Evolutionary conservation across 1,139 yeast genomes (phyloP).

Genomic region (Diutina sp.): DNA sequence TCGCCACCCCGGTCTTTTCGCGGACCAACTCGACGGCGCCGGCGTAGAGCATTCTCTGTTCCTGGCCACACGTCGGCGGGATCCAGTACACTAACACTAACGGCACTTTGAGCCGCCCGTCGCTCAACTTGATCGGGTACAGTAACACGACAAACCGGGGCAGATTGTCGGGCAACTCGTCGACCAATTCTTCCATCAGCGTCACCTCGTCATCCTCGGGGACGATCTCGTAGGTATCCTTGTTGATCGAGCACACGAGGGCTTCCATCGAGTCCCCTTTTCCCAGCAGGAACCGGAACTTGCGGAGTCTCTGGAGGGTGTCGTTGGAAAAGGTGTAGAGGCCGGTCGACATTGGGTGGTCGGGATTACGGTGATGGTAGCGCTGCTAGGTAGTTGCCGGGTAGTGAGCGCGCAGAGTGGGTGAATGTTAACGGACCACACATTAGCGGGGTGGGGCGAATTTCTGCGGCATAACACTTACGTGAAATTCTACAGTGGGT

Average conservation of each 20-base stretch:
- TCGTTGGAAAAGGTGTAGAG: constrained; percentile 56
- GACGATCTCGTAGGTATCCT: constrained; percentile 41
- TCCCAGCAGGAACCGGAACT: constrained; percentile 62
- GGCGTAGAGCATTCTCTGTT: constrained; percentile 75
- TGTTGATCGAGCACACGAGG: constrained; percentile 43
- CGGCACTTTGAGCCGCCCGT: constrained; percentile 67
- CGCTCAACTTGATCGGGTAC: constrained; percentile 56
- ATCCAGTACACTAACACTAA: constrained; percentile 73
- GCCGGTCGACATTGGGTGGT: not conserved
- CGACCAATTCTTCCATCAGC: constrained; percentile 47
- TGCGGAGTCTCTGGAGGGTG: constrained; percentile 48
- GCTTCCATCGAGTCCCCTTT: constrained; percentile 56
- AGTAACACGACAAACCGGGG: constrained; percentile 71
- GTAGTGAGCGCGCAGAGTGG: not conserved
- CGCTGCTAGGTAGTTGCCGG: not conserved
- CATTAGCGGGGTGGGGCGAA: not conserved
- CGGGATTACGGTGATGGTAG: not conserved
- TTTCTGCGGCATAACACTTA: not conserved
- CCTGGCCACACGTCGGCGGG: constrained; percentile 75
- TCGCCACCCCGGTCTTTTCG: constrained; percentile 62
- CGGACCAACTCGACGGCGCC: constrained; percentile 76
- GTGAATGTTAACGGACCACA: not conserved
- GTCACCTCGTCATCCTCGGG: constrained; percentile 33
- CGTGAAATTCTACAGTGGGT: not conserved
- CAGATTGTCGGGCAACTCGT: constrained; percentile 69